These are phyloP conservation scores for Dipsacomyces acuminosporus DNA, from an alignment of 371 early-diverging fungal genomes.

Conservation along the genomic window DNA sequence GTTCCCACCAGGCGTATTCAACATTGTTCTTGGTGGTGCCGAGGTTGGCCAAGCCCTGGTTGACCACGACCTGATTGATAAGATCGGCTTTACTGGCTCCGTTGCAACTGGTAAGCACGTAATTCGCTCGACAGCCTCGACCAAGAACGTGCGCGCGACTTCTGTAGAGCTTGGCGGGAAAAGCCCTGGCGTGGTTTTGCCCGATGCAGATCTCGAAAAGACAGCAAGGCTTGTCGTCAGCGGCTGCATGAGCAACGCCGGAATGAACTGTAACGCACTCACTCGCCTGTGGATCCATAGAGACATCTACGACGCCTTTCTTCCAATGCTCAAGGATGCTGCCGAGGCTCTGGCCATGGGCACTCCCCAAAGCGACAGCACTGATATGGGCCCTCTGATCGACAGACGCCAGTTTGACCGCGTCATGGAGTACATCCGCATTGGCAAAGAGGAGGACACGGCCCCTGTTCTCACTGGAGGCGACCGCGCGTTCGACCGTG, in stretches of 20 bases:
- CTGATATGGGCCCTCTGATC: constrained; percentile 71
- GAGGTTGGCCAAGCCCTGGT: constrained; percentile 55
- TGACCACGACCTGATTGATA: constrained; percentile 52
- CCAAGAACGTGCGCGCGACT: constrained; percentile 65
- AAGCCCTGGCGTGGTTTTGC: constrained; percentile 78
- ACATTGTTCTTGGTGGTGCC: constrained; percentile 63
- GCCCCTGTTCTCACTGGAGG: constrained; percentile 61
- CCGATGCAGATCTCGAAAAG: constrained; percentile 73
- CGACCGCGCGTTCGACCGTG: constrained; percentile 58
- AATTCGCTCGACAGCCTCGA: constrained; percentile 63
- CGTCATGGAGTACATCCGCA: constrained; percentile 57
- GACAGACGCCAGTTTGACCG: constrained; percentile 71
- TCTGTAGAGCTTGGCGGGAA: constrained; percentile 92
- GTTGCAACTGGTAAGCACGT: constrained; percentile 72
- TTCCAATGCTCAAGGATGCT: constrained; percentile 59
- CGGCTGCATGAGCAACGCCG: constrained; percentile 75
- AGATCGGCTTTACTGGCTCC: constrained; percentile 63
- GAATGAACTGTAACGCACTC: constrained; percentile 88
- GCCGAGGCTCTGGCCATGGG: constrained; percentile 53
- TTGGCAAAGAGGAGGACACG: constrained; percentile 33
- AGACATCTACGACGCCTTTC: constrained; percentile 65
- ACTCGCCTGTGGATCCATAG: constrained; percentile 80
- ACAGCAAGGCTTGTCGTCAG: constrained; percentile 67
- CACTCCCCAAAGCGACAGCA: constrained; percentile 56
- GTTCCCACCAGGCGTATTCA: constrained; percentile 65